These are phyloP conservation scores for Rhizophora apiculata DNA, from an alignment of 345 rosid genomes.

Conservation along the genomic window DNA sequence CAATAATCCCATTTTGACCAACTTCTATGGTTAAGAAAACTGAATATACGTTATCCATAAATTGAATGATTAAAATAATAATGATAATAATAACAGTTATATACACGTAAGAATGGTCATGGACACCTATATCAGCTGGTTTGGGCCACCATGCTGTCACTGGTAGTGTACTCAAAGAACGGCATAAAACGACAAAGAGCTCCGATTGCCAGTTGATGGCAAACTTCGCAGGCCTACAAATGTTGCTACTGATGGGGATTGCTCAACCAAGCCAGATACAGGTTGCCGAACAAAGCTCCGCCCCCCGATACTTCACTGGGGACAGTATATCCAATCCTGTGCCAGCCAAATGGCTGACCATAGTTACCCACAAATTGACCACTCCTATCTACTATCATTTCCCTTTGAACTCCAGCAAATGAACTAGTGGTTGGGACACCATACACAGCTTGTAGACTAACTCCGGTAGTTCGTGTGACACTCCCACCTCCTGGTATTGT, in stretches of 20 bases:
- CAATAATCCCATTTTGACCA: not conserved
- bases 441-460: conserved; percentile 14
- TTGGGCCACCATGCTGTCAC: not conserved
- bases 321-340: conserved; percentile 17
- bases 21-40: not conserved
- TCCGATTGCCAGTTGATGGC: conserved; percentile 18
- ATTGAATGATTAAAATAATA: not conserved
- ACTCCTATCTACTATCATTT: conserved; percentile 20
- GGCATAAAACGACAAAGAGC: conserved; percentile 35
- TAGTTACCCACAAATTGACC: conserved; percentile 24
- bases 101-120: conserved; percentile 13
- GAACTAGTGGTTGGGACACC: conserved; percentile 26
- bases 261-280: conserved; percentile 11
- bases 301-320: conserved; percentile 22
- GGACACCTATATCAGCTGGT: conserved; percentile 1
- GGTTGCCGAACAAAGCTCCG: conserved; percentile 25
- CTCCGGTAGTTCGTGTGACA: conserved; percentile 15
- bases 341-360: conserved; percentile 26
- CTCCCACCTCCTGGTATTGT: conserved; percentile 19
- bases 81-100: not conserved
- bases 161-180: conserved; percentile 2
- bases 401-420: conserved; percentile 35
- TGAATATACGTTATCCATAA: not conserved
- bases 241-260: conserved; percentile 41
- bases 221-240: conserved; percentile 41